Evolutionary conservation across 805 yeast genomes (phyloP).

Genomic region (Candida anglica): DNA sequence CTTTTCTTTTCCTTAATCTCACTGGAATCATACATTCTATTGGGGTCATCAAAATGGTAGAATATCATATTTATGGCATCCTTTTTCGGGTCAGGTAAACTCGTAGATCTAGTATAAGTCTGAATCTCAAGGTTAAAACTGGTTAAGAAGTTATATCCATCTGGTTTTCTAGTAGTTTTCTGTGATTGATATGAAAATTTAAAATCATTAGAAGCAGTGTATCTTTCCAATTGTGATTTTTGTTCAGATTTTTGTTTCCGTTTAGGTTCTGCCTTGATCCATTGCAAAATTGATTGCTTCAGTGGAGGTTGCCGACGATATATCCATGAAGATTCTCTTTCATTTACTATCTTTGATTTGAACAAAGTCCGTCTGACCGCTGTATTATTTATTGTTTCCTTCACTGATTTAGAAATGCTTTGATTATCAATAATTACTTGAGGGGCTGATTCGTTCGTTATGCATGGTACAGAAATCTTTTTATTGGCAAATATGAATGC

Average conservation of each 20-base stretch:
- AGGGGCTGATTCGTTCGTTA: constrained; percentile 21
- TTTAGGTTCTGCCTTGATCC: constrained; percentile 21
- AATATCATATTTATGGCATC: constrained; percentile 61
- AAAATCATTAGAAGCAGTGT: constrained; percentile 35
- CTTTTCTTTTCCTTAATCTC: no score
- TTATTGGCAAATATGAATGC: constrained; percentile 70
- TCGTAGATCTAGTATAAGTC: constrained; percentile 46
- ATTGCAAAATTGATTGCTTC: constrained; percentile 27
- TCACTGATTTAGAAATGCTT: background rate
- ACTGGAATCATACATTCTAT: constrained; percentile 10
- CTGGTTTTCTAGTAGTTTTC: constrained; percentile 31
- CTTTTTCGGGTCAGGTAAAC: constrained; percentile 58
- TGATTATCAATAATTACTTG: background rate
- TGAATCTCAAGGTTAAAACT: constrained; percentile 69
- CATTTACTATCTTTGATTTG: background rate
- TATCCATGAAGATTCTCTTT: constrained; percentile 31
- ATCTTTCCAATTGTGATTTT: constrained; percentile 51
- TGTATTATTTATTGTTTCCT: background rate
- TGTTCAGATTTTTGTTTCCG: constrained; percentile 10
- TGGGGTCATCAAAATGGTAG: constrained; percentile 53
- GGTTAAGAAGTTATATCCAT: constrained; percentile 46
- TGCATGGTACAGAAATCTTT: constrained; percentile 43
- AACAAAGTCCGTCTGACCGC: background rate
- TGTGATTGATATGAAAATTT: constrained; percentile 34
- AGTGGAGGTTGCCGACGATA: constrained; percentile 49